Evolutionary conservation across 106 monocot species (phyloP), one percentile per base, ranked within the genome.

Genomic region (Alisma plantagoaquatica): DNA sequence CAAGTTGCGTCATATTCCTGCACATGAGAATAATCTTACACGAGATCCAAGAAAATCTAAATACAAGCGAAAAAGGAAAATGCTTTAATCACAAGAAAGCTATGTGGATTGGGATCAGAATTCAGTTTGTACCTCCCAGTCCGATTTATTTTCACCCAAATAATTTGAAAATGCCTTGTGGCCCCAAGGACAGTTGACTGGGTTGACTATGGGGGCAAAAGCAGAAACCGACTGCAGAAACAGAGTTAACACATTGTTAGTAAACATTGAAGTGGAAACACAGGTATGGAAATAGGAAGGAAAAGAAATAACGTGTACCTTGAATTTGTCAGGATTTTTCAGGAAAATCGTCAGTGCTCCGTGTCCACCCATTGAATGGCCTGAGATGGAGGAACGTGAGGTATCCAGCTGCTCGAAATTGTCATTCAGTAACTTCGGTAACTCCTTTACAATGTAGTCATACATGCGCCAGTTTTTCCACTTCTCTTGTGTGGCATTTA

Each of bases 381-480:
- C 94, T 69, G 55, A 96, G 69, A 96, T 84, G 12, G 94, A 96
- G 33, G 88, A 69, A 15, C 62, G 45, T 30, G 88, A 73, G 46
- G 73, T 81, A 47, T 96, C 78, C 29, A 96, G 78, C 59, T 88
- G 73, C 29, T 77, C 72, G 67, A 96, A 96, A 63, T 78, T 88
- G 51, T 88, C 77, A 52, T 61, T 57, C 31, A 96, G 28, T 70
- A 96, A 23, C 65, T 69, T 74, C 62, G 94, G 94, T 31, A 96
- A 69, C 63, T 96, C 94, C 57, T 73, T 76, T 23, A 89, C 78
- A 53, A 96, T 69, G 71, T 96, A 96, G 53, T 96, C 94, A 76
- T 84, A 96, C 94, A 89, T 96, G 25, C 76, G 72, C 94, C 94
- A 96, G 43, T 96, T 96, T 63, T 84, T 84, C 94, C 94, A 96